Evolutionary conservation across 768 basidiomycete genomes (phyloP), one percentile per base, ranked within the genome.

Genomic region (Postia placenta): DNA sequence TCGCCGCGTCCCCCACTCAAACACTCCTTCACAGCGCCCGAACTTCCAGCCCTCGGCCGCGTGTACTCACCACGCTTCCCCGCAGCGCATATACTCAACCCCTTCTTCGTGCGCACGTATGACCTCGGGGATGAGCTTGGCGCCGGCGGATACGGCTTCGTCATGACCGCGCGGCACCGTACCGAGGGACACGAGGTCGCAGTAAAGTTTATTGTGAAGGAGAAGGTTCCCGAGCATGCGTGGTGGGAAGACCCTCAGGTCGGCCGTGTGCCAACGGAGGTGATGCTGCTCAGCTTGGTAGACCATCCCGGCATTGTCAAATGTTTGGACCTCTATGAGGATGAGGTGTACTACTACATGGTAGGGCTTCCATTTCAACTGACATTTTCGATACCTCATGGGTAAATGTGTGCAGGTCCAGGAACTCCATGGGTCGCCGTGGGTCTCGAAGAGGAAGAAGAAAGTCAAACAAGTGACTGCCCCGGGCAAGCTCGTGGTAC

Each of bases 121-220:
- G 62, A 70, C 30, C 78, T 88, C 20, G 78, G 76, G 30, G 87
- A 87, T 55, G 85, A 90, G 62, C 74, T 97, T 22, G 94, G 94
- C 36, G 82, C 83, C 9, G 94, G 94, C 38, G 93, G 93, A 15
- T 97, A 93, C 62, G 93, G 93, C 2, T 96, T 97, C 63, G 94
- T 97, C 23, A 88, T 95, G 78, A 86, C 87, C 2, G 92, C 91
- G 9, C 68, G 73, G 28, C 80, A 89, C 61, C 80, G 78, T 12
- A 57, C 55, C 25, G 73, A 77, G 40, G 73, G 74, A 0, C 65
- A 71, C 49, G 87, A 92, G 62, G 92, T 93, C 46, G 93, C 93
- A 0, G 87, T 96, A 66, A 97, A 97, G 69, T 96, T 97, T 65
- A 92, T 97, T 61, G 80, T 87, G 70, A 93, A 91, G 66, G 76